Percentiles rank a stretch among this genome's conserved stretches.
These are phyloP conservation scores for Tanacetum coccineum DNA, from an alignment of 129 eudicot species.

Conservation along the genomic window DNA sequence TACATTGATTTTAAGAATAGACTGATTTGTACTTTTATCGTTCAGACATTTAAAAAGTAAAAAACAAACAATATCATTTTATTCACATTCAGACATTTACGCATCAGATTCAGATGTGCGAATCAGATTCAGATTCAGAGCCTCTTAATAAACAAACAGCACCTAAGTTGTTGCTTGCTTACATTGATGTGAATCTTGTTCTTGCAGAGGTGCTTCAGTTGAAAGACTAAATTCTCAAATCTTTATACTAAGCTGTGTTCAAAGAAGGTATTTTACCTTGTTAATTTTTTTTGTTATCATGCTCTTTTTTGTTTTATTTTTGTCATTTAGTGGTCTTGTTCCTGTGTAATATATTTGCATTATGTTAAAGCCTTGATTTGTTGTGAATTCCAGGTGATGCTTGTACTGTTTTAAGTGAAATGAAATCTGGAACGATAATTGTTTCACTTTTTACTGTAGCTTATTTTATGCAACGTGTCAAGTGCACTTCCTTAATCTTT, in stretches of 20 bases:
- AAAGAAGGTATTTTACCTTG: conserved; percentile 54
- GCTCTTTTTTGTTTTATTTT: too few relatives aligned
- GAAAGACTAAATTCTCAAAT: conserved; percentile 73
- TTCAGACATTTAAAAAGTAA: too few relatives aligned
- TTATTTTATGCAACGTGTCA: background rate
- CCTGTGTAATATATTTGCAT: too few relatives aligned
- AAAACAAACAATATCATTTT: too few relatives aligned
- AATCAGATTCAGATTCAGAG: too few relatives aligned
- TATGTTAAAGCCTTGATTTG: background rate
- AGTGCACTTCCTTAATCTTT: background rate
- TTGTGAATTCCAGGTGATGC: background rate
- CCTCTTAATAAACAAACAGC: too few relatives aligned
- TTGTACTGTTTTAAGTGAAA: background rate
- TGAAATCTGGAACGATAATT: background rate
- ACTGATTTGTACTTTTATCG: too few relatives aligned
- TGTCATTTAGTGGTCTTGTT: too few relatives aligned
- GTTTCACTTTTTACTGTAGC: background rate
- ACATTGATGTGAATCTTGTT: conserved; percentile 15
- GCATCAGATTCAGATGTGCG: too few relatives aligned
- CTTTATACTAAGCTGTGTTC: conserved; percentile 68
- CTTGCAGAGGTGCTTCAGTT: conserved; percentile 55
- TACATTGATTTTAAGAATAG: too few relatives aligned
- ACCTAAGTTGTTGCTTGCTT: background rate
- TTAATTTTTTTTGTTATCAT: too few relatives aligned
- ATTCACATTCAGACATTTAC: too few relatives aligned